These are phyloP conservation scores for Coelastrella sp. DNA, from an alignment of 139 green algal genomes.

Conservation along the genomic window DNA sequence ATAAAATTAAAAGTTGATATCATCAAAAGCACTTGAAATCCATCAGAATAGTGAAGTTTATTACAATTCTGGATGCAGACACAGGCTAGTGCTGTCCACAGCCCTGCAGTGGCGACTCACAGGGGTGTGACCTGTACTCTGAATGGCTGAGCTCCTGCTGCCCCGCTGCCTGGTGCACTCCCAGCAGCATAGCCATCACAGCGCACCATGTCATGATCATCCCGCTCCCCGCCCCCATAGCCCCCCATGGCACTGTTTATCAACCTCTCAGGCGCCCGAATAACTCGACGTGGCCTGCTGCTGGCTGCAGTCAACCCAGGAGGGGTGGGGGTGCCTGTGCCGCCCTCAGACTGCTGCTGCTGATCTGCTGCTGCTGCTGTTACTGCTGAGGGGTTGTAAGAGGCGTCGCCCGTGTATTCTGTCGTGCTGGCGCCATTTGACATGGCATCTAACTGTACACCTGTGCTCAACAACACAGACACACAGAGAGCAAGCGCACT, in stretches of 20 bases:
- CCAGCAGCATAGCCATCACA: constrained; percentile 63
- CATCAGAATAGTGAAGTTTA: not conserved
- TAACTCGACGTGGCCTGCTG: constrained; percentile 22
- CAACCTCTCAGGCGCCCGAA: constrained; percentile 27
- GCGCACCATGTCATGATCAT: constrained; percentile 56
- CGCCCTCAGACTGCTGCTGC: constrained; percentile 16
- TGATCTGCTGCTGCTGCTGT: not conserved
- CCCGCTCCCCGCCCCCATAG: not conserved
- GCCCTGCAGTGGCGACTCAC: not conserved
- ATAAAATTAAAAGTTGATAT: no score
- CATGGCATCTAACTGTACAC: constrained; percentile 26
- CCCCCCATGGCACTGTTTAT: not conserved
- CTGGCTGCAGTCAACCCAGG: not conserved
- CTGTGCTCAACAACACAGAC: not conserved
- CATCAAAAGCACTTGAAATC: not conserved
- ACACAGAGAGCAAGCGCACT: not conserved
- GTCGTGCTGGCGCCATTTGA: constrained; percentile 13
- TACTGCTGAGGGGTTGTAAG: constrained; percentile 1
- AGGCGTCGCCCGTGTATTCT: not conserved
- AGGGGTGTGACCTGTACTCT: constrained; percentile 58
- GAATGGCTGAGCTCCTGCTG: constrained; percentile 68
- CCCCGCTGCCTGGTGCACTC: constrained; percentile 44
- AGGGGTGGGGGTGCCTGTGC: not conserved
- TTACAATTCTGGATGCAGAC: no score
- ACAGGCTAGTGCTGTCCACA: no score